Conservation (phyloP, 345 rosid species). For the Aurinia saxatilis region DNA sequence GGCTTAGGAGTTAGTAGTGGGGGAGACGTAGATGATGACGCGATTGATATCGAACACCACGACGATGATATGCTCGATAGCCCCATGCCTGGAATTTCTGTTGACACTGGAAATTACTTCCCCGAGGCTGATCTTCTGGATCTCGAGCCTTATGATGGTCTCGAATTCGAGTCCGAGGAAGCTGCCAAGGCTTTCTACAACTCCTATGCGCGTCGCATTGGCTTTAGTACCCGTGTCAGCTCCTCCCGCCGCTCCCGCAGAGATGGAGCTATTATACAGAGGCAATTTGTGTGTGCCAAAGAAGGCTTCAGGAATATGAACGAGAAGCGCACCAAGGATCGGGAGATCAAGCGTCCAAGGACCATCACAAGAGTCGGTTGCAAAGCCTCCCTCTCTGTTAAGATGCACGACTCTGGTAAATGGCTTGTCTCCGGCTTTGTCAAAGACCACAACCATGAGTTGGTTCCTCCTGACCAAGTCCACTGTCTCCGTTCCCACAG, state of each 20-base stretch:
- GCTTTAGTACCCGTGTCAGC: conserved; percentile 47
- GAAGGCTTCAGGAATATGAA: conserved; percentile 57
- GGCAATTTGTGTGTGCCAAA: conserved; percentile 63
- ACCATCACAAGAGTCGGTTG: conserved; percentile 52
- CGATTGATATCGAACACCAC: conserved; percentile 31
- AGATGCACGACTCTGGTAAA: conserved; percentile 60
- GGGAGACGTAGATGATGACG: conserved; percentile 35
- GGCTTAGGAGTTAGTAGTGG: conserved; percentile 37
- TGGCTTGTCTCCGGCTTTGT: conserved; percentile 51
- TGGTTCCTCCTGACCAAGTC: conserved; percentile 57
- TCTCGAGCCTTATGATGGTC: conserved; percentile 61
- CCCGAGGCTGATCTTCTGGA: conserved; percentile 38
- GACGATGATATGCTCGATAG: conserved; percentile 41
- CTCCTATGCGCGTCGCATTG: conserved; percentile 50
- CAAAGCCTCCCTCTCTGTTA: conserved; percentile 51
- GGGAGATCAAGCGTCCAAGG: conserved; percentile 59
- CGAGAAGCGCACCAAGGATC: conserved; percentile 52
- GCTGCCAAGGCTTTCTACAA: conserved; percentile 62
- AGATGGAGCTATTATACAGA: conserved; percentile 60
- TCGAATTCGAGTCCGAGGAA: conserved; percentile 64
- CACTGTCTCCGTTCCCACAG: conserved; percentile 52
- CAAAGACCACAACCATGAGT: conserved; percentile 47
- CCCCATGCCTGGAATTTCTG: conserved; percentile 20
- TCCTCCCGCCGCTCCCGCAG: conserved; percentile 59
- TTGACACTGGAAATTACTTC: conserved; percentile 25